Base-by-base conservation (phyloP, 2,329 filamentous ascomycete genomes). In the Talaromyces sp. region DNA sequence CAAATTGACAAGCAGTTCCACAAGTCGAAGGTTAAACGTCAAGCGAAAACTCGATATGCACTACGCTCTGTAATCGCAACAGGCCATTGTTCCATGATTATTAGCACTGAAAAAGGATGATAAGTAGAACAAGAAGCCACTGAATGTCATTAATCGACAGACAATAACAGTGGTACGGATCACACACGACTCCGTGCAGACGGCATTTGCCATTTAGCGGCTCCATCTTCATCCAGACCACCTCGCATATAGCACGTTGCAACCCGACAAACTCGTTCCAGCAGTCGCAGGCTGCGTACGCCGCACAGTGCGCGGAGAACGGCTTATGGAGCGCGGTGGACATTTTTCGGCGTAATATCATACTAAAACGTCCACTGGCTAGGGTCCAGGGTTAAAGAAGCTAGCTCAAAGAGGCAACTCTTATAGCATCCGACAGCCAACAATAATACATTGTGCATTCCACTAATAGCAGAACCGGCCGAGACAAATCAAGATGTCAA, bases 191-290 rank as follows among this genome's bases (percentile, higher is more conserved):
- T 61, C 59, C 45, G 59, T 52, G 59, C 59, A 33, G 31, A 39
- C 47, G 33, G 45, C 27, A 61, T n/a, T n/a, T 37, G 13, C 8
- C n/a, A 41, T 27, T 61, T 52, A 61, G 59, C 43, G 59, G 45
- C 45, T 50, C 45, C 65, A 74, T 71, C 6, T 10, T 13, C 52
- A 24, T 39, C 39, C 19, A 35, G 35, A 33, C 50, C 22, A 37
- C 10, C 52, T 56, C 52, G 31, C 52, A 39, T 56, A n/a, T 52
- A 35, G 50, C 50, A 31, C n/a, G 22, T 27, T 27, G 13, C 24
- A 19, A 6, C 50, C 50, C 50, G 31, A 56, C 52, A 33, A 56
- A 56, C 52, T 37, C 52, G 33, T 56, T 16, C 31, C 19, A 56
- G 33, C 52, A 54, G n/a, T 13, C 22, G 31, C 52, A 56, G 9